Base-by-base conservation (phyloP, 257 asterid species). In the Jaltomata sinuosa region DNA sequence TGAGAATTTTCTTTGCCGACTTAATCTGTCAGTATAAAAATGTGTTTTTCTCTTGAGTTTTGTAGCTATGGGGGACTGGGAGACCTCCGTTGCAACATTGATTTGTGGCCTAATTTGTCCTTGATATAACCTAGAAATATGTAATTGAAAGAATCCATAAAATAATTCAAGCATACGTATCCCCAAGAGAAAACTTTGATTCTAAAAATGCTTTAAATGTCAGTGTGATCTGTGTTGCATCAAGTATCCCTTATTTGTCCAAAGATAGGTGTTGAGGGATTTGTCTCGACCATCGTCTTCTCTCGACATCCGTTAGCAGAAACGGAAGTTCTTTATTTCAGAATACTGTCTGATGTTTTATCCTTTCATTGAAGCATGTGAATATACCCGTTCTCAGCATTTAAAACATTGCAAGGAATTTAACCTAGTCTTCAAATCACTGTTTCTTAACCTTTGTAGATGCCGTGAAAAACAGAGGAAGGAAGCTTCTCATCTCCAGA, bases 401-500 rank as follows among this genome's bases (percentile, higher is more conserved):
- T 61, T 25, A 10, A 61, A 61, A 57, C 71, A 12, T 27, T 21
- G 54, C 6, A 2, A 40, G 54, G 54, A 27, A 71, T 40, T n/a
- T n/a, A n/a, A n/a, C 7, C 22, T 7, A n/a, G 5, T 72, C 12
- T 4, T 74, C 12, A 18, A 74, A 6, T 74, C 57, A 22, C 36
- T 74, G n/a, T 6, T 42, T 22, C 42, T 42, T 82, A 3, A 16
- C 62, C 76, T 38, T 38, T 62, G 32, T 84, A 97, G 99, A 84
- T 94, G 99, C 87, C 98, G 98, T 14, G 99, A 97, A 55, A 97
- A 95, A 84, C 98, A 97, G 88, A 87, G 97, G 88, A 97, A 95
- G 83, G 99, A 95, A 86, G 87, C 99, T 8, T 93, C 97, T 52
- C 96, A 96, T 49, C 96, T 97, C 32, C 94, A 91, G 85, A 89